Evolutionary conservation across 306 rosid species (phyloP), one percentile per base, ranked within the genome.

Genomic region (Quercus berberidifolia): DNA sequence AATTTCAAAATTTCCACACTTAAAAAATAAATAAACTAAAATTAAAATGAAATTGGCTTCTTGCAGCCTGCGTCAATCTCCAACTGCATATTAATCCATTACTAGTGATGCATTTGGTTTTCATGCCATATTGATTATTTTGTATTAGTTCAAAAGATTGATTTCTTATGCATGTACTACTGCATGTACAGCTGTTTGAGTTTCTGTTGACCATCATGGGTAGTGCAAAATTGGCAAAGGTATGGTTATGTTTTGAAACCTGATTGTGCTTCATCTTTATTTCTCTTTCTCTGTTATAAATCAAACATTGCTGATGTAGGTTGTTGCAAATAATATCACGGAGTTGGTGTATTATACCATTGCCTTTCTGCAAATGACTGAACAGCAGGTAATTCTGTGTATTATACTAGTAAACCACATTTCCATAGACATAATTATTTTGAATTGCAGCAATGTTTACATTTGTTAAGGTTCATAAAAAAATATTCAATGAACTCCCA

Each of bases 301-400:
- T 72, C 20, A 57, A 28, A 41, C 60, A 85, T 20, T 30, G 71
- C 20, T 78, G 51, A 35, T 79, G 25, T 83, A 94, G 99, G 82
- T 79, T 65, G 81, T 92, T 77, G 76, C 79, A 88, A 84, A 80
- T 74, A 88, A 91, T 85, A 78, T 91, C 65, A 90, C 86, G 75
- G 99, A 94, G 84, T 82, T 94, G 95, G 97, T 83, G 23, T 91
- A 92, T 88, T 85, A 89, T 85, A 92, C 95, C 69, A 91, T 94
- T 75, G 91, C 91, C 79, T 94, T 94, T 84, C 93, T 94, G 85
- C 99, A 94, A 83, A 92, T 94, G 75, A 94, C 97, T 33, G 92
- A 86, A 79, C 93, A 90, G 13, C 99, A 94, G 99, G 97, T 91
- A 69, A 63, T 71, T 25, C 31, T 77, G 20, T 62, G 25, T 23